phyloP scores from a whole-genome alignment of 306 rosid species.

The Albizia julibrissin region DNA sequence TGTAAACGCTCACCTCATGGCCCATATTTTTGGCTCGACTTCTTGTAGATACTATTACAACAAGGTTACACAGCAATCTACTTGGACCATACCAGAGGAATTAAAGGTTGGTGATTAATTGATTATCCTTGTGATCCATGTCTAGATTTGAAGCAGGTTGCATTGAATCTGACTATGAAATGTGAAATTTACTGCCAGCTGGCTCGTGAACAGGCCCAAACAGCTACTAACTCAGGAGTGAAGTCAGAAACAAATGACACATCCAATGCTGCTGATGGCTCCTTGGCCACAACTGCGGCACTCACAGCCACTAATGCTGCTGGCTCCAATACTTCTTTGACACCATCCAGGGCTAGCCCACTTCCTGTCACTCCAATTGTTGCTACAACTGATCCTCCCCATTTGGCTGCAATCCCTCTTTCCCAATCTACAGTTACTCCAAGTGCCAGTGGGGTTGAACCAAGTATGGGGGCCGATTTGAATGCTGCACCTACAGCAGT shows the following conservation, averaged over 20 bases:
- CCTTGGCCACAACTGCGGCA: conserved; percentile 46
- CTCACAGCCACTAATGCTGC: conserved; percentile 46
- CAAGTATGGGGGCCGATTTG: conserved; percentile 44
- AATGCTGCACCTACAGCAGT: conserved; percentile 45
- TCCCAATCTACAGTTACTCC: conserved; percentile 46
- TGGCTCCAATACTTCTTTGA: conserved; percentile 44
- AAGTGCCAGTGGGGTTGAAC: conserved; percentile 51
- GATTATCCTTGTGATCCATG: conserved; percentile 23
- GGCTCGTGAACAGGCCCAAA: conserved; percentile 94
- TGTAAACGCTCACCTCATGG: conserved; percentile 10
- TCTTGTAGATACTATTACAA: conserved; percentile 86
- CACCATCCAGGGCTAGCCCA: conserved; percentile 70
- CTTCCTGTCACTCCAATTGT: conserved; percentile 72
- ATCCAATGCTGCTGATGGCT: conserved; percentile 46
- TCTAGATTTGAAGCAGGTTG: not conserved
- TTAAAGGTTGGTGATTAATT: conserved; percentile 65
- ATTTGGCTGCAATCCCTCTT: conserved; percentile 39
- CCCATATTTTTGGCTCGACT: conserved; percentile 32
- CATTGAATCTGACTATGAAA: conserved; percentile 24
- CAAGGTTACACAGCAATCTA: conserved; percentile 91
- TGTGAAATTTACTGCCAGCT: conserved; percentile 54
- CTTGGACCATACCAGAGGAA: conserved; percentile 98
- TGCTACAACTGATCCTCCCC: conserved; percentile 62
- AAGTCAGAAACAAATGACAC: conserved; percentile 54
- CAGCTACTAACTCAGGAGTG: conserved; percentile 56